These are phyloP conservation scores for Thermomucor indicae-seudaticae DNA, from an alignment of 371 early-diverging fungal species.

Conservation along the genomic window DNA sequence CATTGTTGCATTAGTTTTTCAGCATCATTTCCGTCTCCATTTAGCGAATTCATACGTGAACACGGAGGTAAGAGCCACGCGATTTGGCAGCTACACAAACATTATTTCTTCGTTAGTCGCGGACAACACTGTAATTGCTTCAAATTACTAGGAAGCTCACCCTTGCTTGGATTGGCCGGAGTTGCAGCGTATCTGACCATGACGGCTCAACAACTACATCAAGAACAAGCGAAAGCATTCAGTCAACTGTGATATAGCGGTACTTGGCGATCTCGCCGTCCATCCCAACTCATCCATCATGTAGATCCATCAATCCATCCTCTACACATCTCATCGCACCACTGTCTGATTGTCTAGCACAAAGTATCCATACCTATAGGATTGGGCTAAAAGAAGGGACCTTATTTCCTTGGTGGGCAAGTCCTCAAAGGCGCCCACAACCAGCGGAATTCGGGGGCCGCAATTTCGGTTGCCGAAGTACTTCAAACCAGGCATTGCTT, in stretches of 20 bases:
- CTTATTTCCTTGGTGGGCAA: too few species aligned
- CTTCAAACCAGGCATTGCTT: too few species aligned
- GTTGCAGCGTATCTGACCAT: slow-evolving; percentile 63
- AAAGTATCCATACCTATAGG: too few species aligned
- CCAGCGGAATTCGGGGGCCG: too few species aligned
- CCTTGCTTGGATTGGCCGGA: slow-evolving; percentile 51
- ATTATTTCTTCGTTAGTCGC: too few species aligned
- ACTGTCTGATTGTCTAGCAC: too few species aligned
- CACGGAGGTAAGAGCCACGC: slow-evolving; percentile 95
- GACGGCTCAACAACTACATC: background rate
- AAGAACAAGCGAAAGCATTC: background rate
- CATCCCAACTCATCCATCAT: slow-evolving; percentile 1
- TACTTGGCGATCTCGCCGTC: too few species aligned
- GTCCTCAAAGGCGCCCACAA: too few species aligned
- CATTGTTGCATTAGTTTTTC: background rate
- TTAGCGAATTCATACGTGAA: slow-evolving; percentile 60
- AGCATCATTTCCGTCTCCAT: background rate
- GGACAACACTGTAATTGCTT: background rate
- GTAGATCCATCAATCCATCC: slow-evolving; percentile 3
- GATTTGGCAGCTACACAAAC: slow-evolving; percentile 87
- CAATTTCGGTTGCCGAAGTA: too few species aligned
- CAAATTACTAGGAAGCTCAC: slow-evolving; percentile 24
- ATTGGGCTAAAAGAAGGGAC: too few species aligned
- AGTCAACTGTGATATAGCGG: background rate
- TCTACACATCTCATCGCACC: too few species aligned